Percentiles rank a stretch among this genome's conserved stretches.
Conservation (phyloP, 2,329 filamentous ascomycete species). For the Ilyonectria mors-panacis region DNA sequence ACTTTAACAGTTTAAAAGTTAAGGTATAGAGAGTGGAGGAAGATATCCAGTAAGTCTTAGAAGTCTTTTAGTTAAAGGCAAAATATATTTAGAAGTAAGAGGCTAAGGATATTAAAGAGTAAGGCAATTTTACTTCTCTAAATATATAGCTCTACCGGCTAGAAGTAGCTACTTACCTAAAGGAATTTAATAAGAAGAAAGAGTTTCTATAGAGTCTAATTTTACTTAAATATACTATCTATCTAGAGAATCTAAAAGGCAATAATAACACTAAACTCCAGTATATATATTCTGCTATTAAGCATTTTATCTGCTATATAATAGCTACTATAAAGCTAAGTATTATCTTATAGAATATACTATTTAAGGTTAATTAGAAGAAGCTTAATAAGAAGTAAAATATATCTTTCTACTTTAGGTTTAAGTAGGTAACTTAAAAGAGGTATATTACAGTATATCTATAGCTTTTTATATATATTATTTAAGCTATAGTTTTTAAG, state of each 20-base stretch:
- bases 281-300: neutral
- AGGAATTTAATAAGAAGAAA: slow-evolving; percentile 1
- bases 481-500: neutral
- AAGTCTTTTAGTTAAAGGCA: neutral
- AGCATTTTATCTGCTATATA: neutral
- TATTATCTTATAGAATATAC: neutral
- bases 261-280: neutral
- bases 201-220: neutral
- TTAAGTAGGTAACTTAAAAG: neutral
- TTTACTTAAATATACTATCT: neutral
- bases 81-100: neutral
- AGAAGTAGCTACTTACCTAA: neutral
- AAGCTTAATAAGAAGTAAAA: neutral
- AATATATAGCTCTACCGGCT: neutral
- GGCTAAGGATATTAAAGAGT: neutral
- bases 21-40: neutral
- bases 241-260: neutral
- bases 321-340: neutral
- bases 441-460: slow-evolving; percentile 3
- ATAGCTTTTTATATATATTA: slow-evolving; percentile 2
- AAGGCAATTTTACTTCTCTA: neutral
- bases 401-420: neutral
- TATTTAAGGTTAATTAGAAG: neutral
- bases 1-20: neutral
- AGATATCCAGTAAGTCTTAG: neutral